Evolutionary conservation across 2,329 filamentous ascomycete species (phyloP), one percentile per base, ranked within the genome.

Genomic region (Cladophialophora carrionii): DNA sequence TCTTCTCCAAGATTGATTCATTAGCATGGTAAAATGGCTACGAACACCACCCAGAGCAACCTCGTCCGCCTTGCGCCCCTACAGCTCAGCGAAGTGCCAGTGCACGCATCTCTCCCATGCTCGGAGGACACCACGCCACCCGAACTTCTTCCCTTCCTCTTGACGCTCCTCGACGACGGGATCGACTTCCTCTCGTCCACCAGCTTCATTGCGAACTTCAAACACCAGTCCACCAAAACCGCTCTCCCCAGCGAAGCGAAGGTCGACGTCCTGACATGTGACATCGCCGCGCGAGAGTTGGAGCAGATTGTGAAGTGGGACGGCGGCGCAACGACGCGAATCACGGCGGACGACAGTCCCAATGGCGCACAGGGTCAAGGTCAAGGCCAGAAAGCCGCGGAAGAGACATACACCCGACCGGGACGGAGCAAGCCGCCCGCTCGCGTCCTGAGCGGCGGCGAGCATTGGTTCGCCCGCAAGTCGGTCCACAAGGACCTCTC

Each of bases 401-500:
- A 60, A 26, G 70, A 68, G 64, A 61, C 64, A 24, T 37, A 51
- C 12, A 49, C 52, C 17, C 32, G 59, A 49, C 59, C 59, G 9
- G 29, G 29, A 24, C 64, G 70, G 20, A 62, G 60, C n/a, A 68
- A 65, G 20, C 57, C 57, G n/a, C 57, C 57, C 1, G 65, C 65
- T 8, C 29, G 31, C 17, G 56, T 62, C 32, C 52, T 67, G 5
- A 54, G 34, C 22, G 66, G 65, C 17, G 67, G 70, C 17, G 77
- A 79, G 53, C 74, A 76, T 70, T 80, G 78, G 78, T 74, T 76
- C 31, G 78, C 76, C 57, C 76, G 78, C n/a, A 73, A 73, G 51
- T 79, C 76, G 46, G 67, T 76, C 26, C 78, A 80, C 62, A 63
- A 70, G 41, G 66, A 68, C 49, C 49, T 67, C 3, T 68, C 68